Percentiles rank a stretch among this genome's conserved stretches.
Conservation (phyloP, 257 asterid species). For the Solanum piurae region DNA sequence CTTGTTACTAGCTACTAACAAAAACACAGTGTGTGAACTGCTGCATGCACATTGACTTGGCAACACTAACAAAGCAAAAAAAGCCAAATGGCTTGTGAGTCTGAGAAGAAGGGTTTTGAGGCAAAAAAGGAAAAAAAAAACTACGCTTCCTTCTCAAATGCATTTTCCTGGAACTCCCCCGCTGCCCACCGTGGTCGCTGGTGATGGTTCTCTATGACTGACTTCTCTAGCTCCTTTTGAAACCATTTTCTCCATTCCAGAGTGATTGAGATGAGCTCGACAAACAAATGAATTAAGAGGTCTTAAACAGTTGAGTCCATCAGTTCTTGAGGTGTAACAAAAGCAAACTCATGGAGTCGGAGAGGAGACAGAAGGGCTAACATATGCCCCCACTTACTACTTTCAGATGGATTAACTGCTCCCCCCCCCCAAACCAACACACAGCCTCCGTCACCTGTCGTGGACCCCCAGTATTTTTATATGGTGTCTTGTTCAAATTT, state of each 20-base stretch:
- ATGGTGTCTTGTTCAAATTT: background rate
- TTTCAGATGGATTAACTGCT: background rate
- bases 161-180: background rate
- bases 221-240: background rate
- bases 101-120: background rate
- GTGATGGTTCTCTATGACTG: background rate
- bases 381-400: background rate
- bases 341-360: background rate
- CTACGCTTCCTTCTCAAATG: background rate
- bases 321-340: background rate
- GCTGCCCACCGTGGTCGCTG: background rate
- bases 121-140: background rate
- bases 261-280: background rate
- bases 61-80: background rate
- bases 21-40: background rate
- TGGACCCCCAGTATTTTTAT: background rate
- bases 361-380: background rate
- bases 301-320: background rate
- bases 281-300: background rate
- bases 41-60: background rate
- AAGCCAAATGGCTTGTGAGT: background rate
- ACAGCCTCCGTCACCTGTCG: background rate
- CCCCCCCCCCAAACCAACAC: background rate
- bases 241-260: background rate
- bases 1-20: background rate